A percentile compares a stretch with the other conserved stretches of the same genome.
These are phyloP conservation scores for Xylaria intraflava DNA, from an alignment of 495 filamentous ascomycete genomes.

Conservation along the genomic window DNA sequence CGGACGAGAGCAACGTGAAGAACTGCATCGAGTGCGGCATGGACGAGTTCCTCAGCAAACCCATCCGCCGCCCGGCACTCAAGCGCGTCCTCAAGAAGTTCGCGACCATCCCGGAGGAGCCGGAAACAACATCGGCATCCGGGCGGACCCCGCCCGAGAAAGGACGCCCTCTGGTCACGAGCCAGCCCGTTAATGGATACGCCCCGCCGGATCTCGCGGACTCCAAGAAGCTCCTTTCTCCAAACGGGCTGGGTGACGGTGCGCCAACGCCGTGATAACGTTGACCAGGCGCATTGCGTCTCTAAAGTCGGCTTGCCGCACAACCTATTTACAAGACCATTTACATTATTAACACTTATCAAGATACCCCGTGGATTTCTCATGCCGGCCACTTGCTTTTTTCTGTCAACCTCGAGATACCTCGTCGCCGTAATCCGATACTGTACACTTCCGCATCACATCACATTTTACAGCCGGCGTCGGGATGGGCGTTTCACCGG, in stretches of 20 bases:
- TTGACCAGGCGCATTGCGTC: neutral
- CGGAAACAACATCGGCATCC: conserved; percentile 34
- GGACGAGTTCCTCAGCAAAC: conserved; percentile 71
- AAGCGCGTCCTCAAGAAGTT: conserved; percentile 75
- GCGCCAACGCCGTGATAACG: neutral
- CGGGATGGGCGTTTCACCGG: too few relatives aligned
- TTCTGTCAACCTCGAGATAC: too few relatives aligned
- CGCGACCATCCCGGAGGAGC: conserved; percentile 50
- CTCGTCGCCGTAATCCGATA: too few relatives aligned
- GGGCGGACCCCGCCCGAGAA: conserved; percentile 28
- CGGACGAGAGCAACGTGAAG: conserved; percentile 83
- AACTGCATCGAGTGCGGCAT: conserved; percentile 73
- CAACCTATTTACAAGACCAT: too few relatives aligned
- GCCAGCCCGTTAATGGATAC: conserved; percentile 10
- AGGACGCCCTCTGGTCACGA: neutral
- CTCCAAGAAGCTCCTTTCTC: neutral
- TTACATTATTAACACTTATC: too few relatives aligned
- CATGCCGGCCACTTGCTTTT: too few relatives aligned
- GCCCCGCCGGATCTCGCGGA: neutral
- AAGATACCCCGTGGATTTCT: too few relatives aligned
- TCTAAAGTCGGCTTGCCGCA: too few relatives aligned
- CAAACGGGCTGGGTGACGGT: conserved; percentile 9
- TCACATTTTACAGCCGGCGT: too few relatives aligned
- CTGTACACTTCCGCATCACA: too few relatives aligned
- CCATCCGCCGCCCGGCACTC: conserved; percentile 73